Evolutionary conservation across 2,329 filamentous ascomycete species (phyloP).

Genomic region (Grosmannia serpens): DNA sequence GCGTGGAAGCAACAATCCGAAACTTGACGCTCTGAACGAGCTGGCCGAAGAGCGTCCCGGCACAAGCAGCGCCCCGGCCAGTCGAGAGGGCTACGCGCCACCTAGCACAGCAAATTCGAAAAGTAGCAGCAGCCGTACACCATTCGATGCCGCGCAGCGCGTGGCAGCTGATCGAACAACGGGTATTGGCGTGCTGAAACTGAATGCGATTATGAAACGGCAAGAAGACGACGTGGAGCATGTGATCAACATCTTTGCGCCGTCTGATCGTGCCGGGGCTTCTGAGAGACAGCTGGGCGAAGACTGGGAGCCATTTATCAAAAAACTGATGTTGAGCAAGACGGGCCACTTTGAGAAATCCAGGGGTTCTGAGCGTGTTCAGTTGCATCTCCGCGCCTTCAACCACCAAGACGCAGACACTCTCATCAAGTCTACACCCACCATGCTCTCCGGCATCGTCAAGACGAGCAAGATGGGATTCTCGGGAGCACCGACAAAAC

Average conservation of each 20-base stretch:
- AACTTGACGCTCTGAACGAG: conserved; percentile 48
- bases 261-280: conserved; percentile 35
- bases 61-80: conserved; percentile 23
- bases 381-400: conserved; percentile 71
- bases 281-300: conserved; percentile 45
- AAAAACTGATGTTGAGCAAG: conserved; percentile 60
- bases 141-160: conserved; percentile 8
- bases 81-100: conserved; percentile 32
- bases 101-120: conserved; percentile 47
- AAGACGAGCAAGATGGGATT: conserved; percentile 88
- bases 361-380: conserved; percentile 60
- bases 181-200: conserved; percentile 64
- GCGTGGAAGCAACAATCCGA: conserved; percentile 29
- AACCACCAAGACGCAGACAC: conserved; percentile 64
- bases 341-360: conserved; percentile 67
- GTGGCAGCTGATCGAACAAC: conserved; percentile 55
- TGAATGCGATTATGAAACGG: conserved; percentile 64
- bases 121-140: conserved; percentile 9
- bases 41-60: conserved; percentile 29
- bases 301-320: conserved; percentile 63
- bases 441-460: conserved; percentile 67
- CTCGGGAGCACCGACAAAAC: conserved; percentile 77
- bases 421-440: conserved; percentile 79
- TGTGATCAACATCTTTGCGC: conserved; percentile 66
- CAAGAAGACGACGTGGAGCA: conserved; percentile 63